phyloP scores from a whole-genome alignment of 164 flowering plant genomes.

The Vitis labrusca region DNA sequence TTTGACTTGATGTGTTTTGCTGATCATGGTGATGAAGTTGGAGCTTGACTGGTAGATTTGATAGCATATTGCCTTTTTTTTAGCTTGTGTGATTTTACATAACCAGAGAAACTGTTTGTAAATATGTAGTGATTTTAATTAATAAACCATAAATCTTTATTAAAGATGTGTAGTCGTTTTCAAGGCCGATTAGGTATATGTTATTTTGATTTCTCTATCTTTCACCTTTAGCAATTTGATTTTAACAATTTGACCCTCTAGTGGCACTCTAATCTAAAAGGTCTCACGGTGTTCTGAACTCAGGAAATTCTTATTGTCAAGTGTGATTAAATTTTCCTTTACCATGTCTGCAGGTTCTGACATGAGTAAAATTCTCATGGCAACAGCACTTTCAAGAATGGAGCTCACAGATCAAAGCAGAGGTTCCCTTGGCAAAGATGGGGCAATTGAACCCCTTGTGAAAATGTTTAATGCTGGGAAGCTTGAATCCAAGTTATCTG shows the following conservation, averaged over 20 bases:
- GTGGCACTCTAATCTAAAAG: background rate
- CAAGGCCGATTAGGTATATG: too few species aligned
- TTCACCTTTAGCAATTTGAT: background rate
- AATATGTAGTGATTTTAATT: too few species aligned
- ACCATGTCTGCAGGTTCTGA: slow-evolving; percentile 63
- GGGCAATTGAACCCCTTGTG: slow-evolving; percentile 74
- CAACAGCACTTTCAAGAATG: slow-evolving; percentile 81
- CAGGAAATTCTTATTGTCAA: too few species aligned
- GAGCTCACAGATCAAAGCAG: slow-evolving; percentile 70
- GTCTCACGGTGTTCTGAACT: too few species aligned
- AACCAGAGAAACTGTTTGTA: background rate
- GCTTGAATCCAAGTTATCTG: slow-evolving; percentile 80
- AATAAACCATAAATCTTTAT: too few species aligned
- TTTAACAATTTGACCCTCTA: background rate
- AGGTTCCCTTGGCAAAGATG: slow-evolving; percentile 67
- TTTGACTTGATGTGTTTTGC: background rate
- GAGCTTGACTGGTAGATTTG: background rate
- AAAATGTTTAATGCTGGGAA: slow-evolving; percentile 71
- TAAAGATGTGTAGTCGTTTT: too few species aligned
- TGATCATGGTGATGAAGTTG: background rate
- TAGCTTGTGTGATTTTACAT: background rate
- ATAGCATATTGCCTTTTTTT: background rate
- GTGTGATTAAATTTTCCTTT: background rate
- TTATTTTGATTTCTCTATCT: background rate
- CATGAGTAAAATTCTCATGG: slow-evolving; percentile 87